These are phyloP conservation scores for Podaxis pistillaris DNA, from an alignment of 768 basidiomycete genomes.

Conservation along the genomic window DNA sequence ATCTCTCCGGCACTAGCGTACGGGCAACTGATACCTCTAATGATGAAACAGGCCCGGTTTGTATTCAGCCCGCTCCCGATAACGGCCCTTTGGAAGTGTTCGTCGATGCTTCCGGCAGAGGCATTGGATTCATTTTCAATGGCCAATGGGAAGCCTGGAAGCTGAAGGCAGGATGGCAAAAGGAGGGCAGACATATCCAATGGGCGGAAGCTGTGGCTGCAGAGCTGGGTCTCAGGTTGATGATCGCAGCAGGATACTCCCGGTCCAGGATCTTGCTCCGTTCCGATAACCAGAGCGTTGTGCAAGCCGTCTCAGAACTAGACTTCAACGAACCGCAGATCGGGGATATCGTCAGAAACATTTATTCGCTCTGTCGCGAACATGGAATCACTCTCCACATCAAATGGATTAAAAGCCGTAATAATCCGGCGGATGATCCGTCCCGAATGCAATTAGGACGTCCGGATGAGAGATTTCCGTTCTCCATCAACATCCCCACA, in stretches of 20 bases:
- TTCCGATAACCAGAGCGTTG: constrained; percentile 42
- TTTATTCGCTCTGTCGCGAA: constrained; percentile 22
- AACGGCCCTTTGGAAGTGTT: neutral
- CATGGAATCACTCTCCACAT: constrained; percentile 24
- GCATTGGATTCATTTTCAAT: constrained; percentile 24
- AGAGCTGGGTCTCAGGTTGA: constrained; percentile 36
- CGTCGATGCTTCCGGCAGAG: neutral
- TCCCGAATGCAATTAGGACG: constrained; percentile 18
- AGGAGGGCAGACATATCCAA: constrained; percentile 30
- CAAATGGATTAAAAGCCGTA: constrained; percentile 28
- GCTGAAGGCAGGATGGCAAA: constrained; percentile 29
- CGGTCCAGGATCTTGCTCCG: constrained; percentile 28
- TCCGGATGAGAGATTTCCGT: constrained; percentile 18
- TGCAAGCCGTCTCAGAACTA: constrained; percentile 29
- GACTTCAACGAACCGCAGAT: constrained; percentile 24
- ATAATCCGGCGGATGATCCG: constrained; percentile 34
- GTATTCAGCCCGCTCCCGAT: neutral
- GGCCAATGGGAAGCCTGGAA: constrained; percentile 39
- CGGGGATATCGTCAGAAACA: constrained; percentile 26
- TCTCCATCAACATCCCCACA: constrained; percentile 6
- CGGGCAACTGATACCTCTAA: neutral
- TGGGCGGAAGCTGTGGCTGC: constrained; percentile 47
- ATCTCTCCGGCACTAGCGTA: neutral
- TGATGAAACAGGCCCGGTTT: neutral
- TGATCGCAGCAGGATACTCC: constrained; percentile 23